Base-by-base conservation (phyloP, 208 protist genomes). In the Crithidia bombi region DNA sequence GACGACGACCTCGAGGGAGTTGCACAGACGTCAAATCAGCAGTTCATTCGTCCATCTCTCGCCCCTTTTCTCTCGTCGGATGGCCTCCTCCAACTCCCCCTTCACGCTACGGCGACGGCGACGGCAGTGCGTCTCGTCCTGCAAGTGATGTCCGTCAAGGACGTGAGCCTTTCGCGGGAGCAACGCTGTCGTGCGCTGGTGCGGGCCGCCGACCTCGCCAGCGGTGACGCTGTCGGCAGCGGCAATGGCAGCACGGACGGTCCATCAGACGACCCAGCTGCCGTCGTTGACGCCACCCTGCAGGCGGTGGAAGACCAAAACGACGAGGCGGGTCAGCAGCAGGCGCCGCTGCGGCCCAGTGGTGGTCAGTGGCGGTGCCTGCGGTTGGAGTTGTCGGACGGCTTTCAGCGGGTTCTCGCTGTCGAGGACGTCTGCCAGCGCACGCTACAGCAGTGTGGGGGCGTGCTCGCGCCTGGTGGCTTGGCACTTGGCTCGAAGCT, bases 401-500 rank as follows among this genome's bases (percentile, higher is more conserved):
- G 89, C n/a, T 91, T 87, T 39, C 82, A 80, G n/a, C 83, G 86
- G 28, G 44, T 89, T 3, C 52, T 90, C 35, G 89, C 86, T 3
- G 46, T 94, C 4, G 85, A 91, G 63, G 79, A 86, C 41, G 55
- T 46, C 47, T 59, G 56, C 17, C 47, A 44, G 15, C 30, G 61
- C 17, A 43, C 62, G 23, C 70, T 52, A 5, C 70, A 75, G 54
- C 61, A n/a, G n/a, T 56, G 49, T 36, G 59, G 69, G 17, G 58
- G 38, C 21, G 33, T 69, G 26, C 58, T 75, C 28, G 84, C 83
- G 2, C 70, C 71, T 3, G 69, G 66, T 25, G 89, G 89, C 4
- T 50, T 94, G 12, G 58, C 76, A 17, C 82, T 84, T 23, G 89
- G 89, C 5, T 72, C 73, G 6, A 94, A 94, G 64, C 38, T 94